Evolutionary conservation across 306 rosid species (phyloP), one percentile per base, ranked within the genome.

Genomic region (Medicago lupulina): DNA sequence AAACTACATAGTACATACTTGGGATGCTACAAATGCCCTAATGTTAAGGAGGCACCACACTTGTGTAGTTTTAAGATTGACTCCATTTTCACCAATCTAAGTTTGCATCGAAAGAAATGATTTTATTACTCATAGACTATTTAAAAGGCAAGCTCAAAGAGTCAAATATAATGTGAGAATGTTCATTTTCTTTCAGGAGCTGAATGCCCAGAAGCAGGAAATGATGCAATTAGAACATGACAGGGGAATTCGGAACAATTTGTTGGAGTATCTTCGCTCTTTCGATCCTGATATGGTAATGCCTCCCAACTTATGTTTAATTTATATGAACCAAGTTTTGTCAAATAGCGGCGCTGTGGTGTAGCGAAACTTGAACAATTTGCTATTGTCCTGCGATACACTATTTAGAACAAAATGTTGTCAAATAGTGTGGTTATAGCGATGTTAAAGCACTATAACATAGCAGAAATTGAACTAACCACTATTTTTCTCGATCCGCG

Each of bases 201-300:
- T 95, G 73, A 82, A 85, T 83, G 89, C 86, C 51, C 87, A 50
- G 70, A 89, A 84, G 87, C 86, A 82, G 83, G 91, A 85, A 77
- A 92, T 84, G 77, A 63, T 80, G 84, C 89, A 83, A 73, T 75
- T 89, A 43, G 97, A 90, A 83, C 63, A 70, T 61, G 91, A 79
- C 79, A 85, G 84, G 76, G 97, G 84, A 76, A 87, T 67, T 73
- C 82, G 86, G 79, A 95, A 95, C 74, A 87, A 90, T 79, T 86
- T 92, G 71, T 83, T 95, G 77, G 97, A 90, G 69, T 95, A 89
- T 82, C 89, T 95, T 18, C 91, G 99, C 62, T 90, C 93, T 41
- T 77, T 95, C 71, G 97, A 95, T 87, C 88, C 97, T 43, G 82
- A 89, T 83, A 89, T 92, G 99, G 99, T 95, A 86, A 82, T 72